These are phyloP conservation scores for Effrenium voratum DNA, from an alignment of 73 alveolate species.

Conservation along the genomic window DNA sequence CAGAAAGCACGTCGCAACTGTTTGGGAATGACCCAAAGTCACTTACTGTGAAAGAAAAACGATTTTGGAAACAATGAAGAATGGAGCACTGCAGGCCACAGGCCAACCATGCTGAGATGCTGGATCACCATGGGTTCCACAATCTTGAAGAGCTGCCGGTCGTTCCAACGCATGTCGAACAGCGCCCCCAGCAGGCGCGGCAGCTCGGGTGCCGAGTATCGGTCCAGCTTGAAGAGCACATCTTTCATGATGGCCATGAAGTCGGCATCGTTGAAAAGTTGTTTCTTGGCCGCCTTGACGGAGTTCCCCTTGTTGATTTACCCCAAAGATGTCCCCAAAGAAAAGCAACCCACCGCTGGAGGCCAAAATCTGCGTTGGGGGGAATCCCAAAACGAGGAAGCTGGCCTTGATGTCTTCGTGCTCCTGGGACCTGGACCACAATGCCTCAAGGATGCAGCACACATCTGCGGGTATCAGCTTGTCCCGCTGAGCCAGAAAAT, in stretches of 20 bases:
- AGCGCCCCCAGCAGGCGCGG: constrained; percentile 20
- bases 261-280: constrained; percentile 73
- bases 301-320: no score
- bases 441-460: constrained; percentile 10
- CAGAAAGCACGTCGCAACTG: background rate
- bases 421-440: background rate
- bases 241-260: constrained; percentile 83
- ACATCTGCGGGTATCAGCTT: background rate
- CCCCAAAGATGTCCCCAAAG: no score
- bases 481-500: constrained; percentile 7
- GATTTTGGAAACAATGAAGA: background rate
- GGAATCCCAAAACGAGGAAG: background rate
- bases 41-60: no score
- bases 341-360: no score
- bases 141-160: constrained; percentile 55
- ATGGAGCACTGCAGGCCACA: background rate
- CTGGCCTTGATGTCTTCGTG: background rate
- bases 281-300: constrained; percentile 22
- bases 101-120: background rate
- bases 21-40: no score
- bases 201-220: constrained; percentile 41
- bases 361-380: no score
- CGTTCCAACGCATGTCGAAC: constrained; percentile 45
- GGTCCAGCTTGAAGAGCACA: constrained; percentile 70
- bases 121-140: constrained; percentile 61